Base-by-base conservation (phyloP, 441 rosid species). In the Jatropha multifida region DNA sequence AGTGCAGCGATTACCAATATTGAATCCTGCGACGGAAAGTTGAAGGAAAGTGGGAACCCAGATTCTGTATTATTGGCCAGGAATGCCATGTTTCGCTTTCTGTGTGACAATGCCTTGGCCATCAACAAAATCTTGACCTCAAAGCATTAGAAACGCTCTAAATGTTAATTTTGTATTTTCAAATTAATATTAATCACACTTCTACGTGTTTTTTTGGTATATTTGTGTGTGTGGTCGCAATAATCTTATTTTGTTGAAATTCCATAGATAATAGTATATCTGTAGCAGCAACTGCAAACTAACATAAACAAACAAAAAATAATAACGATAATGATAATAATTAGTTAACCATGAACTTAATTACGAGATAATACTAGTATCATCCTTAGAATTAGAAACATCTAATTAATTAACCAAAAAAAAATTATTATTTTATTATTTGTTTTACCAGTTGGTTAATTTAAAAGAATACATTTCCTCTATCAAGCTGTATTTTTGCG, bases 21-120 rank as follows among this genome's bases (percentile, higher is more conserved):
- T 1, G 61, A 77, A 8, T 20, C 71, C 0, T 84, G 87, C 54
- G 79, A 80, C 63, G 65, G 38, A 0, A 70, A 38, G 55, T 66
- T 76, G 74, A 41, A 18, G 14, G 37, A 23, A 20, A 58, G 1
- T 38, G 68, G 11, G 3, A 65, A 12, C 56, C 49, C 41, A 2
- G 62, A 7, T 41, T 14, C 38, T 37, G 13, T 26, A 15, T 10
- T 60, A 17, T 14, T 14, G 15, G 49, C 40, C 2, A 77, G 76
- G 38, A 81, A 80, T 74, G 59, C 67, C 37, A 54, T 42, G 7
- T 69, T 84, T 63, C 69, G 63, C 48, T 74, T 75, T 38, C 67
- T 81, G 11, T 80, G 82, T 46, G 62, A 82, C 59, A 81, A 69
- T 52, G 79, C 9, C 26, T 59, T 74, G 68, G 75, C 17, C 23